Evolutionary conservation across 1,139 yeast genomes (phyloP).

Genomic region (Suhomyces kunorum): DNA sequence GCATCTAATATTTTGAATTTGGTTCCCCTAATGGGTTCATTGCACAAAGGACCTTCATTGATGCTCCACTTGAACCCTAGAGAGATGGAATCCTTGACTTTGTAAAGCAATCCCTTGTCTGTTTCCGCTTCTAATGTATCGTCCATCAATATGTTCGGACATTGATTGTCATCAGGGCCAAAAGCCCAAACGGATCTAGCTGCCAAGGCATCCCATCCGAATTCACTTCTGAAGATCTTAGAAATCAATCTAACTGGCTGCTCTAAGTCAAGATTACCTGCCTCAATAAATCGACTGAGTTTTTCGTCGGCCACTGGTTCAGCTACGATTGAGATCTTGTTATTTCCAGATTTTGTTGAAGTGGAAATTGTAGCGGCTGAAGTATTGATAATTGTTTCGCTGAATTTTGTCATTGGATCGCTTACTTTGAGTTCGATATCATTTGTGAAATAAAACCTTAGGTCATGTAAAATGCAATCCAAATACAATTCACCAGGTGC

Average conservation of each 20-base stretch:
- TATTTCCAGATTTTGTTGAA: constrained; percentile 54
- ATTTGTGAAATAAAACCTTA: constrained; percentile 58
- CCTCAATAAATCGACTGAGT: constrained; percentile 59
- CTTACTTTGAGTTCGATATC: constrained; percentile 77
- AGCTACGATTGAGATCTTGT: constrained; percentile 69
- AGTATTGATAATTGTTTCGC: constrained; percentile 72
- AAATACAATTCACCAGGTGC: constrained; percentile 89
- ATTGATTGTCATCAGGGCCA: constrained; percentile 60
- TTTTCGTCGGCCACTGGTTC: constrained; percentile 64
- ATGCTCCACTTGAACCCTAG: constrained; percentile 86
- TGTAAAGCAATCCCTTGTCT: constrained; percentile 51
- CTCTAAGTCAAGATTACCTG: constrained; percentile 42
- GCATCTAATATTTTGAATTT: constrained; percentile 73
- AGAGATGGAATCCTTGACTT: constrained; percentile 54
- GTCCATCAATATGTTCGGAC: constrained; percentile 64
- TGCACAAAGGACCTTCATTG: constrained; percentile 88
- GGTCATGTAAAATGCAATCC: constrained; percentile 81
- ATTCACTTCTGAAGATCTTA: constrained; percentile 55
- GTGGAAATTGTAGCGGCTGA: constrained; percentile 70
- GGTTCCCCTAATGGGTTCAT: constrained; percentile 73
- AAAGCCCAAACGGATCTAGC: constrained; percentile 83
- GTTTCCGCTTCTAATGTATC: constrained; percentile 78
- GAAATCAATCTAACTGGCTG: constrained; percentile 49
- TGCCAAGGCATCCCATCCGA: constrained; percentile 82
- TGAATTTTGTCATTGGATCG: constrained; percentile 77